These are phyloP conservation scores for Blastocystis sp. DNA, from an alignment of 352 stramenopile genomes.

Conservation along the genomic window DNA sequence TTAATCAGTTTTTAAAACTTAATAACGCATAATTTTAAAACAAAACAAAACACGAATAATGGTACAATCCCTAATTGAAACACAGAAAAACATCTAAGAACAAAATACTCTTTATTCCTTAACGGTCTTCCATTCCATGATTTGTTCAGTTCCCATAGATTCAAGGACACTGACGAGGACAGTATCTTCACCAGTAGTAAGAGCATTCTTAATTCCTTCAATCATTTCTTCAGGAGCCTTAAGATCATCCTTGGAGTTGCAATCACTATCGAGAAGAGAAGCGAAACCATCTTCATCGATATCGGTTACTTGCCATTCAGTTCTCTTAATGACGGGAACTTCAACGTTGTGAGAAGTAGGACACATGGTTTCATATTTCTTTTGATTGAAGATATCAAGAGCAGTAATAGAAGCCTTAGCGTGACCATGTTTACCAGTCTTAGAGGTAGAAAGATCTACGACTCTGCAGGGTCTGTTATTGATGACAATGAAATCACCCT, in stretches of 20 bases:
- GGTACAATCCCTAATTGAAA: too few relatives aligned
- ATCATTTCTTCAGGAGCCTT: constrained; percentile 84
- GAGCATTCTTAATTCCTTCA: constrained; percentile 81
- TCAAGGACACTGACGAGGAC: constrained; percentile 79
- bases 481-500: constrained; percentile 98
- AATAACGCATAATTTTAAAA: too few relatives aligned
- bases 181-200: constrained; percentile 73
- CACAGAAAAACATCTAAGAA: too few relatives aligned
- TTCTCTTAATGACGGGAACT: constrained; percentile 81
- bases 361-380: constrained; percentile 98
- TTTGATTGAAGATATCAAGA: constrained; percentile 98
- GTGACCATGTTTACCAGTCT: constrained; percentile 99
- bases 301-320: constrained; percentile 90
- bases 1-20: too few relatives aligned
- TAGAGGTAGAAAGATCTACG: constrained; percentile 85
- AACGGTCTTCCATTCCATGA: constrained; percentile 73
- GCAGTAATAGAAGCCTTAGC: constrained; percentile 98
- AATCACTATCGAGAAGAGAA: constrained; percentile 85
- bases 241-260: constrained; percentile 86
- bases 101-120: too few relatives aligned
- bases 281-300: constrained; percentile 91
- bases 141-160: constrained; percentile 87
- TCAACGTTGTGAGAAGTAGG: constrained; percentile 91
- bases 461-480: constrained; percentile 96
- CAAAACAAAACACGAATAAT: too few relatives aligned